Evolutionary conservation across 352 stramenopile species (phyloP), one percentile per base, ranked within the genome.

Genomic region (Globisporangium spiculum): DNA sequence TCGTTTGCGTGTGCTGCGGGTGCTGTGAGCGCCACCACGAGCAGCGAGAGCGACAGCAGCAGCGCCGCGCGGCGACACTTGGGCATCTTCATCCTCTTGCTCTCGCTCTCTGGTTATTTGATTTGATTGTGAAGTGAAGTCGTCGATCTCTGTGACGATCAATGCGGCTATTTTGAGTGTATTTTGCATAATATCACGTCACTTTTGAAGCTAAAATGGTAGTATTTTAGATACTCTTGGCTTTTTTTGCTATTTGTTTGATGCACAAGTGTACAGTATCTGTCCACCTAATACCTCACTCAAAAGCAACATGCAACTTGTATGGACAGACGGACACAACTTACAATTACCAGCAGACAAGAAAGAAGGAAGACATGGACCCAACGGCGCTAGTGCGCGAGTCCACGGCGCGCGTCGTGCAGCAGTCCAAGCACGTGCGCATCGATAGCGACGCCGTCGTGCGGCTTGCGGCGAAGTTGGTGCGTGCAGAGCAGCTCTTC

Each of bases 361-460:
- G 30, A 32, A 32, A 24, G 24, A 46, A 24, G n/a, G 24, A 46
- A 24, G n/a, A 1, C 46, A 26, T 90, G 82, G 80, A 90, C 55
- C 82, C 80, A 22, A 90, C 82, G 24, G 41, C 55, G 14, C 66
- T 84, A 16, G 80, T 89, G 48, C 74, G 82, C 66, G 75, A 78
- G 32, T 88, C 78, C 8, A 90, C 80, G 1, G 75, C 73, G 60
- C 82, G 80, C 53, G 80, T 90, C 10, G 60, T 84, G 54, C 67
- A 68, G 55, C 66, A 73, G 16, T 65, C 80, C 0, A 62, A 22
- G 50, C 74, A 90, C 60, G 77, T 88, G 27, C 64, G 41, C 18
- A 79, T 90, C 50, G 72, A 86, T 55, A 26, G 62, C 4, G 60
- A 52, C 3, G 76, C 77, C 1, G 73, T 81, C 1, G 54, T 68